Evolutionary conservation across 352 stramenopile genomes (phyloP).

Genomic region (Thalassiosira exigua): DNA sequence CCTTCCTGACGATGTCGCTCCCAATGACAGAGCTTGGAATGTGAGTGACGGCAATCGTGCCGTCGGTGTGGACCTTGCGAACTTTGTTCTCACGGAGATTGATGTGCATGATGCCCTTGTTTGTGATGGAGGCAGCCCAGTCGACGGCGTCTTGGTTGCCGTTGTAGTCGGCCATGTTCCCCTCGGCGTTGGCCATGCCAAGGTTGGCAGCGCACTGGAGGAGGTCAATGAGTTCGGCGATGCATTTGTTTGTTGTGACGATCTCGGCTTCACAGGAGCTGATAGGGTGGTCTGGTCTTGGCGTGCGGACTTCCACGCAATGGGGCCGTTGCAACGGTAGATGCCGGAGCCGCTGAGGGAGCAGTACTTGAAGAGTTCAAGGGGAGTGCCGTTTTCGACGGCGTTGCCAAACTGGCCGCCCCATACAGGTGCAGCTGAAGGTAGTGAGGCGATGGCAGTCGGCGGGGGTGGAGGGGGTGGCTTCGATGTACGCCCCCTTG

Average conservation of each 20-base stretch:
- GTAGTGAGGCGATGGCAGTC: constrained; percentile 41
- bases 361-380: constrained; percentile 31
- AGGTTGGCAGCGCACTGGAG: constrained; percentile 2
- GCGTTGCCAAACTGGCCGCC: constrained; percentile 37
- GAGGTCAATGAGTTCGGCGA: not conserved
- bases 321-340: constrained; percentile 6
- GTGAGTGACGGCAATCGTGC: not conserved
- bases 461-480: constrained; percentile 4
- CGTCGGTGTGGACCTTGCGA: not conserved
- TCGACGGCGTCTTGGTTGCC: constrained; percentile 31
- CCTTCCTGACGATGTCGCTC: not conserved
- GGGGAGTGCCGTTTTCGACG: not conserved
- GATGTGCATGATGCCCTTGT: constrained; percentile 29
- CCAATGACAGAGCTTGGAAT: not conserved
- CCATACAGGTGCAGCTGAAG: constrained; percentile 34
- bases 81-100: constrained; percentile 20
- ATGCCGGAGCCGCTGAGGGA: constrained; percentile 25
- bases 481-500: constrained; percentile 25
- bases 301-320: constrained; percentile 30
- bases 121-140: constrained; percentile 17
- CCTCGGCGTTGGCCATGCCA: not conserved
- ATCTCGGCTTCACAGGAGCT: constrained; percentile 59
- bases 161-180: constrained; percentile 33
- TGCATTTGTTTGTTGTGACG: constrained; percentile 21
- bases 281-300: constrained; percentile 29